A percentile compares a stretch with the other conserved stretches of the same genome.
Conservation (phyloP, 106 monocot genomes). For the Acanthochlamys bracteata region DNA sequence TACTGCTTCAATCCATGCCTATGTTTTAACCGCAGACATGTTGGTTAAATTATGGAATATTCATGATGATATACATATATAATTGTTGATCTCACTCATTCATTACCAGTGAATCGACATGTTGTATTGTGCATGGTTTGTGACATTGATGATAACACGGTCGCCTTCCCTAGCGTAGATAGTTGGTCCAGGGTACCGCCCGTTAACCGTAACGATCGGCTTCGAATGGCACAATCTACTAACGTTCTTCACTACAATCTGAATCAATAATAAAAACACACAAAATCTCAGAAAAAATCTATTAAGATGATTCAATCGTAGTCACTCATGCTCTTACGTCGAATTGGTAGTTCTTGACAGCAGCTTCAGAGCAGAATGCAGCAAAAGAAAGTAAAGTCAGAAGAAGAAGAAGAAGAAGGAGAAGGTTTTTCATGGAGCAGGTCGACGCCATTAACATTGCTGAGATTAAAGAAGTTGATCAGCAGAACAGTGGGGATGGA, state of each 20-base stretch:
- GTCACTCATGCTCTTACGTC: constrained; percentile 21
- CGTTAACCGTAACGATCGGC: constrained; percentile 46
- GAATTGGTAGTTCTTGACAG: constrained; percentile 45
- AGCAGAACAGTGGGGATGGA: no score
- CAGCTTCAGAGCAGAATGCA: constrained; percentile 19
- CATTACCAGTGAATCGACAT: constrained; percentile 53
- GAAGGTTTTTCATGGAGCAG: background rate
- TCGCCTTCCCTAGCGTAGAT: constrained; percentile 57
- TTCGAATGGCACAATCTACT: constrained; percentile 49
- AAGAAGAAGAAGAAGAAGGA: constrained; percentile 9
- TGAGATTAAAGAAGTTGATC: no score
- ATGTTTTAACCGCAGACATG: background rate
- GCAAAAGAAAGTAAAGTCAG: constrained; percentile 2
- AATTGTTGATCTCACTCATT: background rate
- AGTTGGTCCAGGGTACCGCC: constrained; percentile 42
- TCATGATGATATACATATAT: background rate
- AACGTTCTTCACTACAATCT: constrained; percentile 48
- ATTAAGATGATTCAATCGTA: no score
- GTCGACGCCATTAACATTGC: background rate
- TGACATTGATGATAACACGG: constrained; percentile 42
- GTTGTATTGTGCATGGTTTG: constrained; percentile 42
- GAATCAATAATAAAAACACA: background rate
- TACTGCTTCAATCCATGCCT: constrained; percentile 54
- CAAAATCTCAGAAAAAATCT: background rate
- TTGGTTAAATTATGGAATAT: background rate